Conservation (phyloP, 768 basidiomycete species). For the Chiua virens region DNA sequence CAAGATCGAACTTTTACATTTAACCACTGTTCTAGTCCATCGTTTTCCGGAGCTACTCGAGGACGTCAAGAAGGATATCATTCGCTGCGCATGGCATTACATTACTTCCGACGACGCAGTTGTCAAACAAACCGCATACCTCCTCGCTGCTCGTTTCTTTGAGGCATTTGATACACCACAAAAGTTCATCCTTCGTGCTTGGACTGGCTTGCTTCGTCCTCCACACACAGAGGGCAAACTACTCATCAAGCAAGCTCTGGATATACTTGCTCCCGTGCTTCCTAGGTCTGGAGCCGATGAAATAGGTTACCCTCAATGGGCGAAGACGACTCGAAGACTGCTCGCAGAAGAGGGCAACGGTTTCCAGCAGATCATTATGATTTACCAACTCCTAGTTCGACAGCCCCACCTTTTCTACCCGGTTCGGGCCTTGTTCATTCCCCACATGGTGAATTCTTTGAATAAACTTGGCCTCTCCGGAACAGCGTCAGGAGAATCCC, state of each 20-base stretch:
- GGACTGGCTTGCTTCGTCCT: constrained; percentile 84
- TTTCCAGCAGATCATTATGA: constrained; percentile 66
- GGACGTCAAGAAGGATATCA: constrained; percentile 86
- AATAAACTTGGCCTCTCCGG: constrained; percentile 82
- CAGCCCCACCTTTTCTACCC: constrained; percentile 91
- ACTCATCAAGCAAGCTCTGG: constrained; percentile 81
- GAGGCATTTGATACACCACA: constrained; percentile 83
- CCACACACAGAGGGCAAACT: constrained; percentile 76
- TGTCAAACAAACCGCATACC: constrained; percentile 90
- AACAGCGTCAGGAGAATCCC: constrained; percentile 71
- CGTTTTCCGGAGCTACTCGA: constrained; percentile 77
- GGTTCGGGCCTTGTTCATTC: constrained; percentile 88
- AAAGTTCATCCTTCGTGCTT: constrained; percentile 89
- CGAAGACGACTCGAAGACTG: constrained; percentile 77
- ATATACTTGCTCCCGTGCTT: constrained; percentile 82
- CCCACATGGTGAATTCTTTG: constrained; percentile 89
- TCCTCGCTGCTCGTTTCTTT: constrained; percentile 90
- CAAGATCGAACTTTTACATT: constrained; percentile 86
- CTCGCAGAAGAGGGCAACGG: constrained; percentile 85
- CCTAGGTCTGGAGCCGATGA: constrained; percentile 61
- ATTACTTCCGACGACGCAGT: constrained; percentile 84
- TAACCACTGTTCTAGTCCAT: constrained; percentile 88
- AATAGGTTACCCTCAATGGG: constrained; percentile 74
- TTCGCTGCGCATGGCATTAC: constrained; percentile 90
- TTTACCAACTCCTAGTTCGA: constrained; percentile 91